Conservation (phyloP, 1,284 basidiomycete species). For the Ustilago xerochloae region DNA sequence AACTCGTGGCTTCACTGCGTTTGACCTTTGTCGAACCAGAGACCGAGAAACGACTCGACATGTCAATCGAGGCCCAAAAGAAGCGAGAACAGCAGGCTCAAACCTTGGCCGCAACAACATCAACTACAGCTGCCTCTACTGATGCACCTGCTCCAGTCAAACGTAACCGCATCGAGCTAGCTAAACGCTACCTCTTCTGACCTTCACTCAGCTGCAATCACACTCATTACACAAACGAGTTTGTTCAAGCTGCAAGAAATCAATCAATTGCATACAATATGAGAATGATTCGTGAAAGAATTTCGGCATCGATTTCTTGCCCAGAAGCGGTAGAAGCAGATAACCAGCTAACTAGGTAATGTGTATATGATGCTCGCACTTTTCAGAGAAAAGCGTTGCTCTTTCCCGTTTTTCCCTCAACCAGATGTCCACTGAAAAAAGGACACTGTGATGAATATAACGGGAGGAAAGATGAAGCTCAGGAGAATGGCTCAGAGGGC, state of each 20-base stretch:
- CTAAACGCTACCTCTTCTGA: slow-evolving; percentile 47
- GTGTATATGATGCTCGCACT: slow-evolving; percentile 40
- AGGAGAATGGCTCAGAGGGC: neutral
- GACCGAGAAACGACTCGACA: slow-evolving; percentile 4
- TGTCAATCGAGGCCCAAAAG: neutral
- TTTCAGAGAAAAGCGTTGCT: slow-evolving; percentile 4
- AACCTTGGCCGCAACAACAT: no score
- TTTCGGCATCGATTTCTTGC: slow-evolving; percentile 48
- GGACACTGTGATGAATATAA: slow-evolving; percentile 58
- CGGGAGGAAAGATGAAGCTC: slow-evolving; percentile 37
- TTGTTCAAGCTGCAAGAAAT: neutral
- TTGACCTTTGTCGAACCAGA: slow-evolving; percentile 30
- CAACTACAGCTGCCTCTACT: neutral
- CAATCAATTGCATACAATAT: neutral
- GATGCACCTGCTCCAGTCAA: neutral
- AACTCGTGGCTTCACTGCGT: slow-evolving; percentile 15
- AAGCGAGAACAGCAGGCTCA: neutral
- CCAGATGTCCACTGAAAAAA: slow-evolving; percentile 50
- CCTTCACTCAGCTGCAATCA: neutral
- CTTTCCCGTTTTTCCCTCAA: slow-evolving; percentile 60
- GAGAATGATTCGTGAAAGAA: neutral
- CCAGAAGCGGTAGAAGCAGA: slow-evolving; percentile 48
- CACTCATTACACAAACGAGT: neutral
- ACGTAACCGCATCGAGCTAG: slow-evolving; percentile 27
- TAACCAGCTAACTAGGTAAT: slow-evolving; percentile 45